phyloP scores from a whole-genome alignment of 73 alveolate genomes.

The Tetrahymena thermophila region DNA sequence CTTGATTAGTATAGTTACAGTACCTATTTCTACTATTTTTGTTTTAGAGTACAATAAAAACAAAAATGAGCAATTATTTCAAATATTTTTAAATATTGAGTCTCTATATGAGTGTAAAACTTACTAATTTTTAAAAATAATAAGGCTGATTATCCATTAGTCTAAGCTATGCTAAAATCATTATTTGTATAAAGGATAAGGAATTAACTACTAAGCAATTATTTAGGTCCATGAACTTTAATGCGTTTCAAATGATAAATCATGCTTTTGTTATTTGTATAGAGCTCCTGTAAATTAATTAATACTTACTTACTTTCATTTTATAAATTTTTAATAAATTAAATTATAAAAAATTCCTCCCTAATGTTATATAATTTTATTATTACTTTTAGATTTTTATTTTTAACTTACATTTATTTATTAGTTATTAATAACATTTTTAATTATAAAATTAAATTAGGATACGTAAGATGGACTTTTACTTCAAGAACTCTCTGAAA shows the following conservation, averaged over 20 bases:
- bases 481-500: background rate
- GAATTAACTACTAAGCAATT: background rate
- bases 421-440: background rate
- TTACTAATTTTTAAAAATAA: background rate
- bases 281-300: background rate
- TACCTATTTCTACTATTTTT: background rate
- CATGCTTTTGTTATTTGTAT: background rate
- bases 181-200: background rate
- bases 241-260: background rate
- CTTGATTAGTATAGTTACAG: background rate
- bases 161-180: background rate
- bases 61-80: background rate
- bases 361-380: too few relatives aligned
- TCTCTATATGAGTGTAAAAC: background rate
- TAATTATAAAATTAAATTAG: background rate
- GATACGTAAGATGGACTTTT: background rate
- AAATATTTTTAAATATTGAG: background rate
- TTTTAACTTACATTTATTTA: background rate
- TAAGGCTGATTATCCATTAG: background rate
- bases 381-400: too few relatives aligned
- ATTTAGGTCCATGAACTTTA: background rate
- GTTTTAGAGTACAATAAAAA: background rate
- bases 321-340: too few relatives aligned
- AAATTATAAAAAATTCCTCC: too few relatives aligned
- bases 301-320: background rate